These are phyloP conservation scores for Torulaspora quercuum DNA, from an alignment of 805 yeast genomes.

Conservation along the genomic window DNA sequence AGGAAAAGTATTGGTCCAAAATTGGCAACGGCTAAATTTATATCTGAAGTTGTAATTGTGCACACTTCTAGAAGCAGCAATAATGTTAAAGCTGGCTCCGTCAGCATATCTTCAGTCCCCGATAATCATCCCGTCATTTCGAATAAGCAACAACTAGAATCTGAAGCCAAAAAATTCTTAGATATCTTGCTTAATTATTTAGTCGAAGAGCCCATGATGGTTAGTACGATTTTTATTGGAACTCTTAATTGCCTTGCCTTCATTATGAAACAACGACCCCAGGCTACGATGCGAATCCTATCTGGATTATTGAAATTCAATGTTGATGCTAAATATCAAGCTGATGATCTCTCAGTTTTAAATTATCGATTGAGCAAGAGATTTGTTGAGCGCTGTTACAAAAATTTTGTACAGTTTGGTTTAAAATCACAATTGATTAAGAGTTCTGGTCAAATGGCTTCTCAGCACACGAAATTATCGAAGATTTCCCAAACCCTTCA, in stretches of 20 bases:
- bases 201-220: slow-evolving; percentile 50
- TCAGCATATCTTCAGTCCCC: slow-evolving; percentile 47
- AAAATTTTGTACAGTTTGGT: slow-evolving; percentile 43
- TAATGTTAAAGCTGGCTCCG: slow-evolving; percentile 30
- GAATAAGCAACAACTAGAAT: slow-evolving; percentile 51
- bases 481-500: slow-evolving; percentile 36
- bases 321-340: slow-evolving; percentile 51
- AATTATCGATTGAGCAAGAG: slow-evolving; percentile 54
- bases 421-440: slow-evolving; percentile 37
- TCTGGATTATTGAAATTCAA: slow-evolving; percentile 59
- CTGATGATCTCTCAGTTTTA: slow-evolving; percentile 38
- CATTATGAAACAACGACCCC: slow-evolving; percentile 65
- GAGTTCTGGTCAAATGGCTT: slow-evolving; percentile 23
- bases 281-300: slow-evolving; percentile 52
- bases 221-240: slow-evolving; percentile 62
- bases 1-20: slow-evolving; percentile 54
- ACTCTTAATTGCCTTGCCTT: slow-evolving; percentile 60
- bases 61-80: slow-evolving; percentile 44
- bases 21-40: slow-evolving; percentile 69
- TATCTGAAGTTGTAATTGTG: slow-evolving; percentile 53
- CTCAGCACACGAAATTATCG: slow-evolving; percentile 28
- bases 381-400: slow-evolving; percentile 60
- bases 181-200: slow-evolving; percentile 61
- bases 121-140: slow-evolving; percentile 61
- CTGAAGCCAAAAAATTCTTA: slow-evolving; percentile 66